These are phyloP conservation scores for Boechera retrofracta DNA, from an alignment of 345 rosid genomes.

Conservation along the genomic window DNA sequence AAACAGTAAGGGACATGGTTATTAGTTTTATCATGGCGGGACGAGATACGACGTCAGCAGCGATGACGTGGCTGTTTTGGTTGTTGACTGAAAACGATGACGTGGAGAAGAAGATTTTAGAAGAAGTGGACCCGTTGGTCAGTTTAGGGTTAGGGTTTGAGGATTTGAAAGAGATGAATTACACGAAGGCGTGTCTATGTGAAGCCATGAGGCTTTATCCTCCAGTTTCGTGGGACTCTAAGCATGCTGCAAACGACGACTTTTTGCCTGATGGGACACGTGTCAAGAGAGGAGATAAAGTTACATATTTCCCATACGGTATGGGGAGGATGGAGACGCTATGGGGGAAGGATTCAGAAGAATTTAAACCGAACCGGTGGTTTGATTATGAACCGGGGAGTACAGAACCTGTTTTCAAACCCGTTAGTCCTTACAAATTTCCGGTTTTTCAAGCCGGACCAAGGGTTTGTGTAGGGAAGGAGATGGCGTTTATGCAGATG, in stretches of 20 bases:
- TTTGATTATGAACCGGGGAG: slow-evolving; percentile 38
- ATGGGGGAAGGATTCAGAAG: slow-evolving; percentile 69
- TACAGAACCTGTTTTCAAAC: slow-evolving; percentile 38
- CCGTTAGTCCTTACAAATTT: slow-evolving; percentile 54
- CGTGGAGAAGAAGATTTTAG: slow-evolving; percentile 41
- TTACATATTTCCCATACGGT: slow-evolving; percentile 62
- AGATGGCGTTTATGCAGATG: slow-evolving; percentile 77
- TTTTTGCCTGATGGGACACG: slow-evolving; percentile 67
- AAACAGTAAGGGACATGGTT: slow-evolving; percentile 64
- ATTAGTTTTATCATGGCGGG: slow-evolving; percentile 76
- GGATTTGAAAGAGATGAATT: slow-evolving; percentile 52
- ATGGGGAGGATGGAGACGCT: slow-evolving; percentile 77
- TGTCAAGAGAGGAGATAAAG: slow-evolving; percentile 55
- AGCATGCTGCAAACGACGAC: slow-evolving; percentile 58
- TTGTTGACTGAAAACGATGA: slow-evolving; percentile 46
- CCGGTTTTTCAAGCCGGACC: slow-evolving; percentile 76
- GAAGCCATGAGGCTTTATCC: slow-evolving; percentile 79
- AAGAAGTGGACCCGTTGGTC: slow-evolving; percentile 53
- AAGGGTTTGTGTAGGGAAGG: slow-evolving; percentile 69
- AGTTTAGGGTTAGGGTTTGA: slow-evolving; percentile 46
- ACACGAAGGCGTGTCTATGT: slow-evolving; percentile 58
- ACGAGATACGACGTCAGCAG: slow-evolving; percentile 68
- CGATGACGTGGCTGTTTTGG: slow-evolving; percentile 80
- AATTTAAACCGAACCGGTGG: slow-evolving; percentile 75
- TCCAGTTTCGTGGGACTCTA: slow-evolving; percentile 73